Base-by-base conservation (phyloP, 2,329 filamentous ascomycete genomes). In the Chrysoporthe puriensis region DNA sequence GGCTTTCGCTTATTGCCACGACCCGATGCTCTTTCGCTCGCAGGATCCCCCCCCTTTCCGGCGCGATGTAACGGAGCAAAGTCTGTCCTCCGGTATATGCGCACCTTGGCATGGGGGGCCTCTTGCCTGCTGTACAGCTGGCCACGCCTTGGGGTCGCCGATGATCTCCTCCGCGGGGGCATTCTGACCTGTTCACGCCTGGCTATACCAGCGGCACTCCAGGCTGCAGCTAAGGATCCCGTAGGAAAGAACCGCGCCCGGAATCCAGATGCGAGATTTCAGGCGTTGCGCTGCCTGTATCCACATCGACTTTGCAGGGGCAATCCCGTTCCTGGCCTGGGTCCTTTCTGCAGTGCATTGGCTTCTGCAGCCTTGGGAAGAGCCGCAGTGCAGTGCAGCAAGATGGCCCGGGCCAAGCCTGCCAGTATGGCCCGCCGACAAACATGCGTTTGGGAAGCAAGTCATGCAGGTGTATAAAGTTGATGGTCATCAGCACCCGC, bases 331-430 rank as follows among this genome's bases (percentile, higher is more conserved):
- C 40, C 54, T 60, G 36, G 56, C 43, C 63, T 40, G 5, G 54
- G 56, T 58, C 61, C 60, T 63, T 34, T 68, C 56, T 69, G 67
- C 65, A 62, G 67, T 62, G 67, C 46, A 69, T 60, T 36, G 67
- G 64, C 67, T 63, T 57, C 60, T 69, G 67, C 67, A 67, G 67
- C 46, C 64, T 66, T 64, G 67, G 67, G 44, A 44, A 66, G 44
- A 54, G 61, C 64, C 54, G 61, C 61, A 61, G 16, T 66, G 57
- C 64, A 69, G 56, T 69, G 67, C 67, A 69, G 64, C 64, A 66
- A 16, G 64, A 66, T 62, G 67, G 60, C 63, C 64, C 48, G 62
- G 48, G 57, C 64, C 60, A 54, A 61, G 63, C 66, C 54, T 57
- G 54, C 54, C 32, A 57, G 40, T 40, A n/a, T 34, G 18, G 59